Base-by-base conservation (phyloP, 2,329 filamentous ascomycete species). In the Cytospora piceicola region DNA sequence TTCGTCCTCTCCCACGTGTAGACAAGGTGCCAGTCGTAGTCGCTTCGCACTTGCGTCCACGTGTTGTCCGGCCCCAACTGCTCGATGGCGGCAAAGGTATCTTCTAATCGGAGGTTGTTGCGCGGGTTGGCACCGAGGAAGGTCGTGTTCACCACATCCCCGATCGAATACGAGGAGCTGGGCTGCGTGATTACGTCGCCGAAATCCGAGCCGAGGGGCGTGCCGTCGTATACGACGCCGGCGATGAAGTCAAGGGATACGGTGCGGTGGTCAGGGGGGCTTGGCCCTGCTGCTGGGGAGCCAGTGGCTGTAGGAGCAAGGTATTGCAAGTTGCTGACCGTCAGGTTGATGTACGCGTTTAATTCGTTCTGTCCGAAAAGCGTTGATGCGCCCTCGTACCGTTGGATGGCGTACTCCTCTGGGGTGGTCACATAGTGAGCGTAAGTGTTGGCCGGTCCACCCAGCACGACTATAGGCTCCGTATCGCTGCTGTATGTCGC, bases 331-430 rank as follows among this genome's bases (percentile, higher is more conserved):
- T 90, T 87, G 42, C 82, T 83, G n/a, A 93, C 81, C 0, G 92
- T 94, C 53, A 94, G 82, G 76, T 96, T 94, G 79, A 97, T 91
- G 79, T 95, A 95, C 0, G 93, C 94, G 42, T 90, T 87, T 14
- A 97, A 84, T 0, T 93, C 92, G 76, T 93, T 88, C 2, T 85
- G 90, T 0, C 94, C 94, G 75, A 91, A 95, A 2, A 98, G 86
- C 0, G 94, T 98, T 8, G 91, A 94, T 0, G 92, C 94, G n/a
- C 94, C 94, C 79, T 98, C 94, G 77, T 97, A 97, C 12, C 94
- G 89, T 78, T 97, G 94, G 55, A 95, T 82, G 15, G 79, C 78
- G 75, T 93, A 94, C 73, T 81, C 73, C 67, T 75, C 70, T 5
- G 68, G 67, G 6, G 71, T 76, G 29, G 71, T 67, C 42, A 77